phyloP scores from a whole-genome alignment of 2,329 filamentous ascomycete species.

The Beauveria caledonica region DNA sequence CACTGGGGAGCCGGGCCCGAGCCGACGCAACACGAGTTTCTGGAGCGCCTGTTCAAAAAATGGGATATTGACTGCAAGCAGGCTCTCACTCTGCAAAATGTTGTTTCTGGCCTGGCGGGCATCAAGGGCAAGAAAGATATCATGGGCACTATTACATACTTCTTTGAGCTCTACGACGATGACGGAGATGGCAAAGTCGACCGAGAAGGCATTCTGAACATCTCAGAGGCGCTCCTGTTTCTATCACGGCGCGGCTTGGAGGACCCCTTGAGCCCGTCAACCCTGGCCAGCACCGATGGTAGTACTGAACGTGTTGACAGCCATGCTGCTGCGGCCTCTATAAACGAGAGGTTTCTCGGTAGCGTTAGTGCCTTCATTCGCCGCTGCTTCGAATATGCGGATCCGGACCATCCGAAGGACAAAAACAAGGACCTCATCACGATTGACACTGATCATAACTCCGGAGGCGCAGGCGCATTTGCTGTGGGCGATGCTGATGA shows the following conservation, averaged over 20 bases:
- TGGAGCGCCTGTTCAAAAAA: slow-evolving; percentile 75
- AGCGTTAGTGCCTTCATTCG: slow-evolving; percentile 95
- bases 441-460: slow-evolving; percentile 21
- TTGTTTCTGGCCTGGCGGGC: slow-evolving; percentile 80
- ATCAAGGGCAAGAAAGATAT: slow-evolving; percentile 94
- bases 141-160: slow-evolving; percentile 96
- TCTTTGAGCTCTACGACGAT: slow-evolving; percentile 96
- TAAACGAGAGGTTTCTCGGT: slow-evolving; percentile 81
- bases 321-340: slow-evolving; percentile 45
- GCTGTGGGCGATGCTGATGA: slow-evolving; percentile 68
- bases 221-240: slow-evolving; percentile 90
- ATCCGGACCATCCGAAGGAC: slow-evolving; percentile 69
- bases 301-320: slow-evolving; percentile 35
- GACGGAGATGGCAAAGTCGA: slow-evolving; percentile 86
- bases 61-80: slow-evolving; percentile 77
- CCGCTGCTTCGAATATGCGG: slow-evolving; percentile 95
- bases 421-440: slow-evolving; percentile 20
- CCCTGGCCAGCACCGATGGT: slow-evolving; percentile 36
- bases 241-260: slow-evolving; percentile 82
- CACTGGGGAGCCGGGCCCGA: slow-evolving; percentile 51
- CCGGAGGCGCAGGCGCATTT: slow-evolving; percentile 45
- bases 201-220: slow-evolving; percentile 86
- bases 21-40: slow-evolving; percentile 90
- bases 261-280: slow-evolving; percentile 50
- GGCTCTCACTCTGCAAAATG: slow-evolving; percentile 80